Conservation (phyloP, 768 basidiomycete genomes). For the Pleurotus platypus region DNA sequence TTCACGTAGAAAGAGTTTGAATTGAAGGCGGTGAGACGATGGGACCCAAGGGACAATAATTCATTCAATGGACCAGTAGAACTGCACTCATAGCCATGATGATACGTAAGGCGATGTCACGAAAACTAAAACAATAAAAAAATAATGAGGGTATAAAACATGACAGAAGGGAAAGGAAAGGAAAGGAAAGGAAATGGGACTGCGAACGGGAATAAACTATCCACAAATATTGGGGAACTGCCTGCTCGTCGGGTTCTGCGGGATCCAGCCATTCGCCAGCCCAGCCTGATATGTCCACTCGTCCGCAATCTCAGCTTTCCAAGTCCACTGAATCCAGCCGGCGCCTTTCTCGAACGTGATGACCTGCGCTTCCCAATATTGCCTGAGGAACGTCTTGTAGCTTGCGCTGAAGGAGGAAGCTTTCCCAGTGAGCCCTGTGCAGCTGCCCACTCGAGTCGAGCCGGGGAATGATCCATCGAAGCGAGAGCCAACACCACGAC, state of each 20-base stretch:
- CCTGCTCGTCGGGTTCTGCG: constrained; percentile 43
- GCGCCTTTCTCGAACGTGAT: constrained; percentile 63
- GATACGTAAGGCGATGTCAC: too few species aligned
- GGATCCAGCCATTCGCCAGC: constrained; percentile 81
- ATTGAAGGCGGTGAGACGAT: too few species aligned
- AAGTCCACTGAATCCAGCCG: constrained; percentile 83
- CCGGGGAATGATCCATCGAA: constrained; percentile 65
- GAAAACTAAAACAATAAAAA: too few species aligned
- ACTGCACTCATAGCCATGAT: too few species aligned
- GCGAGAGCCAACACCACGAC: constrained; percentile 66
- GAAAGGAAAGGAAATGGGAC: too few species aligned
- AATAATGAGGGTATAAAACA: too few species aligned
- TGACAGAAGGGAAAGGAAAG: too few species aligned
- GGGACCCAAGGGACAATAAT: too few species aligned
- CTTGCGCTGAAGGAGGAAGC: constrained; percentile 67
- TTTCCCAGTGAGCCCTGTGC: constrained; percentile 69
- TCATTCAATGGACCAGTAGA: too few species aligned
- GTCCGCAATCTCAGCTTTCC: constrained; percentile 80
- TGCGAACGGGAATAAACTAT: constrained; percentile 14
- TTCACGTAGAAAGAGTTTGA: too few species aligned
- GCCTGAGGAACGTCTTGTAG: constrained; percentile 80
- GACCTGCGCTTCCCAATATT: constrained; percentile 84
- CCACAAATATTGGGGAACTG: constrained; percentile 65
- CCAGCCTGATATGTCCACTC: constrained; percentile 92
- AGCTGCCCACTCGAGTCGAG: constrained; percentile 68